A percentile compares a stretch with the other conserved stretches of the same genome.
phyloP scores from a whole-genome alignment of 345 rosid species.

The Raphanus sativus region DNA sequence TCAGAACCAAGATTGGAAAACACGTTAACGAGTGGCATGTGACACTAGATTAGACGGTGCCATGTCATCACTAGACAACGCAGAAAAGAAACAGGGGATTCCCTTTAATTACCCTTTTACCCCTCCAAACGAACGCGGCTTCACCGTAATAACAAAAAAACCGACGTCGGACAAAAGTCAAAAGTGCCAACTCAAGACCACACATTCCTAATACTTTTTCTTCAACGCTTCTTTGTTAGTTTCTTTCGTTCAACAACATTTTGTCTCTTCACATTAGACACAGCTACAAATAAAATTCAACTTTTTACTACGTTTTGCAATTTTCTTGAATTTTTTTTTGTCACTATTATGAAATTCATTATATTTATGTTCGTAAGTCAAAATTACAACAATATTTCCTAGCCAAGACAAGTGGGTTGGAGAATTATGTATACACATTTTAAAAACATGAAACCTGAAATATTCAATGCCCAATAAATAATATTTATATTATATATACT shows the following conservation, averaged over 20 bases:
- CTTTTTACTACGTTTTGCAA: constrained; percentile 30
- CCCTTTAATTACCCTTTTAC: background rate
- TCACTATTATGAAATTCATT: background rate
- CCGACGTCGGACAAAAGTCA: constrained; percentile 34
- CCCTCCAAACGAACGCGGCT: constrained; percentile 35
- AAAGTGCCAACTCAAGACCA: constrained; percentile 31
- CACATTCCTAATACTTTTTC: constrained; percentile 20
- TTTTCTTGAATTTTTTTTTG: background rate
- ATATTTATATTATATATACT: background rate
- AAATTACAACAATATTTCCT: constrained; percentile 3
- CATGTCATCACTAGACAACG: constrained; percentile 23
- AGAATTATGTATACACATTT: constrained; percentile 11
- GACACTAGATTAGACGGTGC: constrained; percentile 12
- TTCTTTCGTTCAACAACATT: constrained; percentile 32
- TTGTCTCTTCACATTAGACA: constrained; percentile 37
- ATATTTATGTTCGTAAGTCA: background rate
- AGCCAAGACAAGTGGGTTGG: constrained; percentile 18
- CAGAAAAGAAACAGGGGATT: background rate
- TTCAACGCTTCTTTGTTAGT: constrained; percentile 29
- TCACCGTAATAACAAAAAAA: constrained; percentile 12
- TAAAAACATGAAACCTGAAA: constrained; percentile 8
- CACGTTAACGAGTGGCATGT: constrained; percentile 24
- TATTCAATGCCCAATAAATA: background rate
- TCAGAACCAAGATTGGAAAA: background rate
- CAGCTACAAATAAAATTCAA: constrained; percentile 22